A percentile compares a stretch with the other conserved stretches of the same genome.
phyloP scores from a whole-genome alignment of 108 stramenopile genomes.

The Poteriospumella lacustris region DNA sequence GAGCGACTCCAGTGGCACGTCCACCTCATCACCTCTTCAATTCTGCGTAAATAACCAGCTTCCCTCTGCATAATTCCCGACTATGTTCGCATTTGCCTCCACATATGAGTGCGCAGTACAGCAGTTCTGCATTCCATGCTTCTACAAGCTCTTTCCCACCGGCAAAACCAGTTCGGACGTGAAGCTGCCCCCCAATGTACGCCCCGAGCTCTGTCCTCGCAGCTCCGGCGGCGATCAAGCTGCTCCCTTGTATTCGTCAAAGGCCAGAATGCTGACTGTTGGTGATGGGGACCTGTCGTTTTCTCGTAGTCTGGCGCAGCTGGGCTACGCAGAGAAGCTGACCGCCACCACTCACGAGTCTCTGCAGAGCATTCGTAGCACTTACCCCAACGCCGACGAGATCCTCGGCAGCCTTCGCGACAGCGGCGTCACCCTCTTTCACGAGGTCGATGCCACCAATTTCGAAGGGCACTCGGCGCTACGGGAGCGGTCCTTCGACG shows the following conservation, averaged over 20 bases:
- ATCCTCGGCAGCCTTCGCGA: background rate
- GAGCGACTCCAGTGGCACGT: too few species aligned
- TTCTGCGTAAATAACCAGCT: too few species aligned
- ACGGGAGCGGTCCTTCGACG: background rate
- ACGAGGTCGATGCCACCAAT: conserved; percentile 5
- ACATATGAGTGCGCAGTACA: too few species aligned
- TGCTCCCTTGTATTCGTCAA: too few species aligned
- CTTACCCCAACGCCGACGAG: background rate
- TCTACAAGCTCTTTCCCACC: background rate
- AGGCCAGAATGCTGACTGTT: conserved; percentile 5
- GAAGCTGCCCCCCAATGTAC: background rate
- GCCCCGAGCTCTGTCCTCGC: background rate
- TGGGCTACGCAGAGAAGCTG: background rate
- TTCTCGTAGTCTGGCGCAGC: background rate
- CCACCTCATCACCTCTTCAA: too few species aligned
- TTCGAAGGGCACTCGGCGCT: background rate
- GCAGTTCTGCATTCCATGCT: background rate
- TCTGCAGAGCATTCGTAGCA: background rate
- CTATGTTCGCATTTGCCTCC: too few species aligned
- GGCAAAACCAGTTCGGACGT: background rate
- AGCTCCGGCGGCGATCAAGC: background rate
- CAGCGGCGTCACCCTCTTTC: background rate
- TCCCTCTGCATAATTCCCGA: too few species aligned
- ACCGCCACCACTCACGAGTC: background rate
- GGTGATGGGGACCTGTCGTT: conserved; percentile 23